Evolutionary conservation across 164 flowering plant species (phyloP).

Genomic region (Annona squamosa): DNA sequence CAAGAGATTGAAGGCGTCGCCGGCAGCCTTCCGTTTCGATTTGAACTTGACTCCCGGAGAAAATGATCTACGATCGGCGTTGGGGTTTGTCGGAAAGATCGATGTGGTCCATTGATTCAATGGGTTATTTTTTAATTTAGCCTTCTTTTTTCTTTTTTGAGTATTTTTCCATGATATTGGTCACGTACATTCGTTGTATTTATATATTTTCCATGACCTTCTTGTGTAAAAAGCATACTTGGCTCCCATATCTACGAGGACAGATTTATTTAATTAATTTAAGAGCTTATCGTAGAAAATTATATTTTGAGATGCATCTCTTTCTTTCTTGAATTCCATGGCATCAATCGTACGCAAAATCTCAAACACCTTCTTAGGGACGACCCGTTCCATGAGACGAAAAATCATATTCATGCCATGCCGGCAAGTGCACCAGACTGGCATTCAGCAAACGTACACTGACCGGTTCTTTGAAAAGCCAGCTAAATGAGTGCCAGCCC

Average conservation of each 20-base stretch:
- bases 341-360: no score
- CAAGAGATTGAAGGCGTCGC: conserved; percentile 21
- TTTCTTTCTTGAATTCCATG: no score
- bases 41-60: conserved; percentile 64
- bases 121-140: no score
- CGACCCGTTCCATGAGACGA: no score
- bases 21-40: conserved; percentile 43
- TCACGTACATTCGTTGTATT: background rate
- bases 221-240: background rate
- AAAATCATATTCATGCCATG: no score
- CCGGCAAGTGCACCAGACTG: no score
- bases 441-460: no score
- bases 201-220: background rate
- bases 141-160: background rate
- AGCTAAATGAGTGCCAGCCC: no score
- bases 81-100: conserved; percentile 2
- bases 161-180: background rate
- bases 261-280: background rate
- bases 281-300: background rate
- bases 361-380: no score
- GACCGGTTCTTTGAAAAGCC: no score
- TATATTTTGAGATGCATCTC: background rate
- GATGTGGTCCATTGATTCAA: conserved; percentile 3
- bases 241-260: background rate
- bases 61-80: conserved; percentile 9